phyloP scores from a whole-genome alignment of 2,329 filamentous ascomycete species.

The Tolypocladium sp. region DNA sequence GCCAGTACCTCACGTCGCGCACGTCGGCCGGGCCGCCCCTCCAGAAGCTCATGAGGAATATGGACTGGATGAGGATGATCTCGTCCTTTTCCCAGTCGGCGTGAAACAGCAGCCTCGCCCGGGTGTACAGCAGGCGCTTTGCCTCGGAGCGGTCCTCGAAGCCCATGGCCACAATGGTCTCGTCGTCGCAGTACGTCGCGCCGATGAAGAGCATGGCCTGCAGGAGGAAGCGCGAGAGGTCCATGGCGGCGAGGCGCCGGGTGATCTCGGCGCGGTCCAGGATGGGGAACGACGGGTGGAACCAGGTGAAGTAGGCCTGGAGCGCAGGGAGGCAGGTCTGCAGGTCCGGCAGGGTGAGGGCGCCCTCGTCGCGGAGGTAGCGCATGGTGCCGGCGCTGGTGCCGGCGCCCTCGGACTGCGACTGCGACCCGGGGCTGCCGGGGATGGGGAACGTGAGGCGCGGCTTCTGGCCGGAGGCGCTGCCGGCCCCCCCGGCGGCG shows the following conservation, averaged over 20 bases:
- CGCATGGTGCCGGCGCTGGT: conserved; percentile 38
- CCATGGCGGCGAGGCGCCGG: conserved; percentile 25
- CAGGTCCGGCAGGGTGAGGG: conserved; percentile 34
- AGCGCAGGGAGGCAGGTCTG: conserved; percentile 32
- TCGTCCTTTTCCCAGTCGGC: conserved; percentile 43
- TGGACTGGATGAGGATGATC: conserved; percentile 36
- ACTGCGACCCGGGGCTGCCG: conserved; percentile 14
- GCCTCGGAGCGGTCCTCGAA: conserved; percentile 38
- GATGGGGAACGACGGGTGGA: conserved; percentile 47
- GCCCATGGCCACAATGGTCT: conserved; percentile 31
- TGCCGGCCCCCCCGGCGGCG: neutral
- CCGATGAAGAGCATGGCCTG: conserved; percentile 47
- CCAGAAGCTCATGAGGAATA: conserved; percentile 49
- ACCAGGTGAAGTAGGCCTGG: conserved; percentile 45
- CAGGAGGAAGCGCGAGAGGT: conserved; percentile 38
- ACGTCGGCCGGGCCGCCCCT: conserved; percentile 37
- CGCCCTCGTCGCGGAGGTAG: conserved; percentile 35
- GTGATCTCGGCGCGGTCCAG: conserved; percentile 36
- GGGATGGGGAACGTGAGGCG: conserved; percentile 20
- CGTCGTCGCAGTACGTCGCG: conserved; percentile 41
- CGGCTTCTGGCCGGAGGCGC: conserved; percentile 8
- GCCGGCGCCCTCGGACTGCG: conserved; percentile 15
- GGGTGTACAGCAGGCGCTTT: conserved; percentile 39
- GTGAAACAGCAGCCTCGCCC: conserved; percentile 42
- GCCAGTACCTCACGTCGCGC: conserved; percentile 40